Percentiles rank a stretch among this genome's conserved stretches.
These are phyloP conservation scores for Rhinocladiella mackenziei DNA, from an alignment of 2,329 filamentous ascomycete species.

Conservation along the genomic window DNA sequence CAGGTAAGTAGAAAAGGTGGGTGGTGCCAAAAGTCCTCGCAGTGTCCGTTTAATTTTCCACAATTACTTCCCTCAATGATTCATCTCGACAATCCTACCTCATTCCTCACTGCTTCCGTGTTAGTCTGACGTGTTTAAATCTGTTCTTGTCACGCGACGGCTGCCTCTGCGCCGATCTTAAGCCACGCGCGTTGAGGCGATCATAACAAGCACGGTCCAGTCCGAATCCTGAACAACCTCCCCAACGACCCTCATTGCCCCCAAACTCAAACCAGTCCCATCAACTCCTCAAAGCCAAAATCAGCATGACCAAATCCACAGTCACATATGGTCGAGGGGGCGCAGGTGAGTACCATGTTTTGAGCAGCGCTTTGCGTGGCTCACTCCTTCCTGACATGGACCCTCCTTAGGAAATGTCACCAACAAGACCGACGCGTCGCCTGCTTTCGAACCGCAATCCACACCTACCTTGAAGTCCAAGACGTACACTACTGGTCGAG, in stretches of 20 bases:
- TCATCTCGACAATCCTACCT: no score
- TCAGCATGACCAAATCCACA: constrained; percentile 5
- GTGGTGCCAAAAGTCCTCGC: no score
- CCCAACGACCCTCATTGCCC: background rate
- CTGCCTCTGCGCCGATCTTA: no score
- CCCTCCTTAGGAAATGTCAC: constrained; percentile 57
- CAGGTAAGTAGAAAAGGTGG: constrained; percentile 3
- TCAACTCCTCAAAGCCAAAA: background rate
- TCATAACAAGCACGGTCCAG: no score
- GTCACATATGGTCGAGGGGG: constrained; percentile 27
- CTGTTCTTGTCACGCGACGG: no score
- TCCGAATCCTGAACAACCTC: no score
- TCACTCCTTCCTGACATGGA: constrained; percentile 3
- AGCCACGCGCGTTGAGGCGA: no score
- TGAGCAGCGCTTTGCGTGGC: background rate
- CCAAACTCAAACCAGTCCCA: no score
- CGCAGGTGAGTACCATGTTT: constrained; percentile 20
- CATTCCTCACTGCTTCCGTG: no score
- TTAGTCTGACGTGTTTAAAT: no score
- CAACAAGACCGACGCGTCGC: constrained; percentile 47
- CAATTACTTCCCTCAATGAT: background rate
- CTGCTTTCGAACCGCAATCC: constrained; percentile 62
- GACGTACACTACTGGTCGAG: constrained; percentile 85
- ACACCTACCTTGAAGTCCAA: constrained; percentile 79
- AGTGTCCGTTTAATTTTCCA: no score